phyloP scores from a whole-genome alignment of 306 rosid species.

The Pueraria montana region DNA sequence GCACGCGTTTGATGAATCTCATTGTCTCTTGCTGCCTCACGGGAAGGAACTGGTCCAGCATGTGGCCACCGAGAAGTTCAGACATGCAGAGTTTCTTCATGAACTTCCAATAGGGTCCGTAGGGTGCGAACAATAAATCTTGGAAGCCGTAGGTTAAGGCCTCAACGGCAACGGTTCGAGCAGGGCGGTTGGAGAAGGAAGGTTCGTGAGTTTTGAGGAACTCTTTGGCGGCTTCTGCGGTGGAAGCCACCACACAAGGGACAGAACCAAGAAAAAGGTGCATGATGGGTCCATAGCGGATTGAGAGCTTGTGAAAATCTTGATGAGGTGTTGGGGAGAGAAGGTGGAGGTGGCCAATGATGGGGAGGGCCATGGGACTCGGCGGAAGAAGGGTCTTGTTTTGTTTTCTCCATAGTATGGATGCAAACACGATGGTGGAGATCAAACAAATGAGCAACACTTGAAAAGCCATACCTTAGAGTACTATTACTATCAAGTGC shows the following conservation, averaged over 20 bases:
- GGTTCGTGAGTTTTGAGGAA: constrained; percentile 63
- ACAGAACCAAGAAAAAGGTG: constrained; percentile 59
- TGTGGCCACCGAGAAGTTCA: constrained; percentile 64
- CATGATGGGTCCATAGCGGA: constrained; percentile 49
- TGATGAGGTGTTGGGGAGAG: constrained; percentile 52
- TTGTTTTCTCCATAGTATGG: constrained; percentile 42
- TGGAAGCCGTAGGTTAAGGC: constrained; percentile 53
- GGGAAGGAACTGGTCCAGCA: constrained; percentile 52
- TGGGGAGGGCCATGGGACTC: constrained; percentile 53
- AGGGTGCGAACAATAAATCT: constrained; percentile 55
- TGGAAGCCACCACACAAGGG: constrained; percentile 59
- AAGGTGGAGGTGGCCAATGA: constrained; percentile 65
- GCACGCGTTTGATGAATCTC: constrained; percentile 41
- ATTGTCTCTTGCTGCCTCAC: constrained; percentile 59
- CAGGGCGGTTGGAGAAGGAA: constrained; percentile 56
- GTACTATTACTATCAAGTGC: not conserved
- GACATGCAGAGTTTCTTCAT: constrained; percentile 67
- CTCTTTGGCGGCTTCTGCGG: constrained; percentile 60
- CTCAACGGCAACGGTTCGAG: constrained; percentile 46
- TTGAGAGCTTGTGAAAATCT: constrained; percentile 49
- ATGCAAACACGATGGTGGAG: constrained; percentile 40
- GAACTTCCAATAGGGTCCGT: constrained; percentile 69
- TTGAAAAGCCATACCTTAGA: constrained; percentile 40
- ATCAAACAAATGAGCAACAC: constrained; percentile 40
- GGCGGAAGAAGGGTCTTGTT: constrained; percentile 53